phyloP scores from a whole-genome alignment of 257 asterid species.

The Solanum corneliomulleri region DNA sequence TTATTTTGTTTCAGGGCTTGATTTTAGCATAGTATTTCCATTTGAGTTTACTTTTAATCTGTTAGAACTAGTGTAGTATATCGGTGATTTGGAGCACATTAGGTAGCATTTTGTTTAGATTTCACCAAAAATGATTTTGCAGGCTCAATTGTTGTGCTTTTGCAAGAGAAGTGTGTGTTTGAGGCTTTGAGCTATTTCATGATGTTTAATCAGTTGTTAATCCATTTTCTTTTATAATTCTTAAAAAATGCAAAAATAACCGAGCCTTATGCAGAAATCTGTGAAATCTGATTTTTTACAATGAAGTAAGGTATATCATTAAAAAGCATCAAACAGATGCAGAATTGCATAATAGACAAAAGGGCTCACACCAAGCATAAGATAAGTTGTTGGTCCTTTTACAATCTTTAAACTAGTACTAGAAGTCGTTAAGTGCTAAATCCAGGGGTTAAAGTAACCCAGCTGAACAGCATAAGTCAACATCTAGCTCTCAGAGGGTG shows the following conservation, averaged over 20 bases:
- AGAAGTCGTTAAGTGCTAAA: background rate
- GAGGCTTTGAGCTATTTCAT: background rate
- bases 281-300: background rate
- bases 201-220: background rate
- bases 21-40: background rate
- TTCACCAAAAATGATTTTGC: background rate
- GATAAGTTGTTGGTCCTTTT: background rate
- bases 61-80: background rate
- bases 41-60: background rate
- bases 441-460: background rate
- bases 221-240: background rate
- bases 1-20: slow-evolving; percentile 15
- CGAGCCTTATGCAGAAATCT: background rate
- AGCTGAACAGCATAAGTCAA: background rate
- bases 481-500: background rate
- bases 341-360: background rate
- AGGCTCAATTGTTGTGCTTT: background rate
- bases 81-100: background rate
- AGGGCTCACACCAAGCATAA: background rate
- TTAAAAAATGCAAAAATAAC: background rate
- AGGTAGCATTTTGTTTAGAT: background rate
- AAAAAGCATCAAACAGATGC: background rate
- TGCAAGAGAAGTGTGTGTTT: background rate
- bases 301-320: background rate
- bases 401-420: background rate